Conservation (phyloP, 2,329 filamentous ascomycete species). For the Stachybotrys chartarum region DNA sequence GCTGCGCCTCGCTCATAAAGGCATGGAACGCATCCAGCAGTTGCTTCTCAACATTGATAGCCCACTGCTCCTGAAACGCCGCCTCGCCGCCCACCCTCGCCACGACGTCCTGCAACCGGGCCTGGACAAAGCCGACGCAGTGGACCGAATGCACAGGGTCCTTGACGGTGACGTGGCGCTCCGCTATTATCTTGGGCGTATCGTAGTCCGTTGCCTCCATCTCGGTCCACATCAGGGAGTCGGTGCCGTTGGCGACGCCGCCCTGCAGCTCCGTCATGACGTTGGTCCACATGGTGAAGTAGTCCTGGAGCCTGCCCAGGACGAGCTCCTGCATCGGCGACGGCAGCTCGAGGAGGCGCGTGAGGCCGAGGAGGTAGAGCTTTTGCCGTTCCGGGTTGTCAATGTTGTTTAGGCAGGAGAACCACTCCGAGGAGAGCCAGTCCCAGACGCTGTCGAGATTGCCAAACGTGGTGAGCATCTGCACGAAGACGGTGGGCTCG, state of each 20-base stretch:
- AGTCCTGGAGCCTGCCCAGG: constrained; percentile 59
- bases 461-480: constrained; percentile 42
- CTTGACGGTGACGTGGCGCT: constrained; percentile 42
- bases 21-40: constrained; percentile 56
- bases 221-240: constrained; percentile 42
- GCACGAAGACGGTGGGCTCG: constrained; percentile 61
- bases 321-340: constrained; percentile 51
- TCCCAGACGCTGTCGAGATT: constrained; percentile 45
- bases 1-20: background rate
- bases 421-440: constrained; percentile 59
- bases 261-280: constrained; percentile 61
- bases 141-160: constrained; percentile 65
- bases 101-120: constrained; percentile 53
- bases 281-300: constrained; percentile 69
- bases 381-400: constrained; percentile 61
- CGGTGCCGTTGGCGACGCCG: constrained; percentile 42
- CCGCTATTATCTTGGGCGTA: constrained; percentile 46
- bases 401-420: constrained; percentile 61
- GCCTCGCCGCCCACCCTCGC: constrained; percentile 55
- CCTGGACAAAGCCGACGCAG: constrained; percentile 56
- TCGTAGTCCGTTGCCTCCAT: constrained; percentile 43
- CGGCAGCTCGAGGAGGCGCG: constrained; percentile 60
- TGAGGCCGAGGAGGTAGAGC: constrained; percentile 65
- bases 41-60: constrained; percentile 68
- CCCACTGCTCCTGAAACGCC: constrained; percentile 60